phyloP scores from a whole-genome alignment of 805 yeast genomes.

The Metschnikowia chrysomelidarum region DNA sequence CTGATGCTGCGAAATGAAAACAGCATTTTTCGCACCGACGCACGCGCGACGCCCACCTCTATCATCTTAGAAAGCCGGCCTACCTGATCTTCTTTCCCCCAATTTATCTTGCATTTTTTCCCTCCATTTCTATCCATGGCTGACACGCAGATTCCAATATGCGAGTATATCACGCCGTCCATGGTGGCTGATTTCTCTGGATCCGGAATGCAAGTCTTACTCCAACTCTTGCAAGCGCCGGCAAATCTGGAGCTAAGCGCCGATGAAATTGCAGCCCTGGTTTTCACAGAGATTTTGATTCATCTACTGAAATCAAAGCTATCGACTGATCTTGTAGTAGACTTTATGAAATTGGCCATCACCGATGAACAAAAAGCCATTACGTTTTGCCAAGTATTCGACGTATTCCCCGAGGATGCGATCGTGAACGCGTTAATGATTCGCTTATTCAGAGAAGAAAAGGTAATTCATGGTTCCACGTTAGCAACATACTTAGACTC shows the following conservation, averaged over 20 bases:
- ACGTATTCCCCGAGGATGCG: conserved; percentile 34
- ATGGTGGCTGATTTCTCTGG: conserved; percentile 32
- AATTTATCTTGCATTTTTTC: no score
- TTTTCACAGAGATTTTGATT: conserved; percentile 36
- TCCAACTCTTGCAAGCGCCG: conserved; percentile 31
- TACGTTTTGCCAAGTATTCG: conserved; percentile 37
- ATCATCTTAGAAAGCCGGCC: no score
- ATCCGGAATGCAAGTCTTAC: conserved; percentile 30
- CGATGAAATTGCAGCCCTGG: conserved; percentile 22
- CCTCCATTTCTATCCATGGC: conserved; percentile 1
- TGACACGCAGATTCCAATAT: conserved; percentile 1
- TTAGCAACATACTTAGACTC: conserved; percentile 29
- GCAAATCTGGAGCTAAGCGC: conserved; percentile 17
- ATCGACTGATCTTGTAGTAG: conserved; percentile 17
- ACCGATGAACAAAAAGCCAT: conserved; percentile 32
- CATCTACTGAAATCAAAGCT: conserved; percentile 23
- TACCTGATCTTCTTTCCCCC: no score
- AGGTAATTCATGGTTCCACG: conserved; percentile 30
- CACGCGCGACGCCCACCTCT: no score
- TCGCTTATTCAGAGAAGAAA: conserved; percentile 18
- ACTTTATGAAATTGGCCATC: conserved; percentile 28
- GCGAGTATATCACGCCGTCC: conserved; percentile 28
- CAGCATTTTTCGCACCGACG: no score
- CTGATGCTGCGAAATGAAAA: no score
- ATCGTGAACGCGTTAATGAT: conserved; percentile 20